Evolutionary conservation across 2,329 filamentous ascomycete species (phyloP).

Genomic region (Penicillium decumbens): DNA sequence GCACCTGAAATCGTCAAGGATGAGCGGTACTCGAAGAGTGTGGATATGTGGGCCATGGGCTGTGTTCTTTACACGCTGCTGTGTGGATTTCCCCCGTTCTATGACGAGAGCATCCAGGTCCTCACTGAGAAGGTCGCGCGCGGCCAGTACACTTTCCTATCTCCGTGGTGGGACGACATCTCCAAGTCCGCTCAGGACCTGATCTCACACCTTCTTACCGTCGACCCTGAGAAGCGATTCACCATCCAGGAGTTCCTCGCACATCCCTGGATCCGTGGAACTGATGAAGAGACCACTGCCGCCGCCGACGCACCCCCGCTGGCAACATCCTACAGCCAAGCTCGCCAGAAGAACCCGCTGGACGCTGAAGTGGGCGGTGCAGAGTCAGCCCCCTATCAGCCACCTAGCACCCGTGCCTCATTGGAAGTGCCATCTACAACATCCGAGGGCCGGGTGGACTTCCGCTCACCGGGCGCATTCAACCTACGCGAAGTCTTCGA

Average conservation of each 20-base stretch:
- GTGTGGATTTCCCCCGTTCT: conserved; percentile 96
- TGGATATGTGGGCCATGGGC: conserved; percentile 98
- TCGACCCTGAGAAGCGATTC: conserved; percentile 92
- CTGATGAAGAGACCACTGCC: conserved; percentile 62
- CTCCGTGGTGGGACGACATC: conserved; percentile 99
- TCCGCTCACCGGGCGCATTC: conserved; percentile 89
- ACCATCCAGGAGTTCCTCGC: conserved; percentile 86
- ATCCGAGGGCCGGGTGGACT: conserved; percentile 71
- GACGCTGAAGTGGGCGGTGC: conserved; percentile 53
- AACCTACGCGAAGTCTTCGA: conserved; percentile 97
- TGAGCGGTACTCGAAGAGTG: conserved; percentile 95
- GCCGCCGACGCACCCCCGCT: conserved; percentile 66
- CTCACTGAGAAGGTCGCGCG: conserved; percentile 96
- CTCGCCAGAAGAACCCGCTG: conserved; percentile 52
- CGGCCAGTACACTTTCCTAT: conserved; percentile 95
- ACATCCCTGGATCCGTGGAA: conserved; percentile 87
- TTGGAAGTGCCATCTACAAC: conserved; percentile 53
- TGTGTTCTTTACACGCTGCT: conserved; percentile 96
- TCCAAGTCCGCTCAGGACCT: conserved; percentile 91
- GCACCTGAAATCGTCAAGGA: conserved; percentile 99
- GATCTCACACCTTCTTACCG: conserved; percentile 85
- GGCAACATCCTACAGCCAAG: conserved; percentile 57
- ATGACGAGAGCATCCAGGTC: conserved; percentile 95
- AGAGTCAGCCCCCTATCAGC: conserved; percentile 40
- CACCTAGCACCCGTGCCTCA: conserved; percentile 49